These are phyloP conservation scores for Paecilomyces fulvus DNA, from an alignment of 2,329 filamentous ascomycete species.

Conservation along the genomic window DNA sequence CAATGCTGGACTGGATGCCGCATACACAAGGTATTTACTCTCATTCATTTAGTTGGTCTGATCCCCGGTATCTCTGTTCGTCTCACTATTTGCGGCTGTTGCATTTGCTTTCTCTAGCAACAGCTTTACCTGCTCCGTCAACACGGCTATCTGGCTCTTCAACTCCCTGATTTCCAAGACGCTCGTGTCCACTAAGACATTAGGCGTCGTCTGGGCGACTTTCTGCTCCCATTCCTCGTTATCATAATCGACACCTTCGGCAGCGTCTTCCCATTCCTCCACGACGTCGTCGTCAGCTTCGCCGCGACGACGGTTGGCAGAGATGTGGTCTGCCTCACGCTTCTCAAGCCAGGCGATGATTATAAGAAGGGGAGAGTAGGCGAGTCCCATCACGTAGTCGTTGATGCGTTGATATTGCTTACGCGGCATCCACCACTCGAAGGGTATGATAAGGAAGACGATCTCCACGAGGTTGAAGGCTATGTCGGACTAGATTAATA, in stretches of 20 bases:
- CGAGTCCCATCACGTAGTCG: constrained; percentile 73
- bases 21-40: background rate
- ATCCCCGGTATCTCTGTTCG: background rate
- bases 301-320: constrained; percentile 64
- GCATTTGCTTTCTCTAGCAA: constrained; percentile 56
- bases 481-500: constrained; percentile 9
- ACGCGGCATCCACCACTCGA: constrained; percentile 93
- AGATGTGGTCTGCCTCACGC: constrained; percentile 56
- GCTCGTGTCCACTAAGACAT: constrained; percentile 70
- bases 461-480: constrained; percentile 90
- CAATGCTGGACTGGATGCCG: background rate
- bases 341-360: constrained; percentile 67
- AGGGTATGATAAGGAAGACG: constrained; percentile 64
- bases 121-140: constrained; percentile 53
- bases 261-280: constrained; percentile 89
- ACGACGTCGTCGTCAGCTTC: constrained; percentile 82
- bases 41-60: background rate
- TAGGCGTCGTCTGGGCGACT: constrained; percentile 66
- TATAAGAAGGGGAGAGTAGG: constrained; percentile 78
- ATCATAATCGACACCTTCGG: constrained; percentile 64
- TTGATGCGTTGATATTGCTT: constrained; percentile 70
- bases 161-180: constrained; percentile 53
- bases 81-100: background rate
- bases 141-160: constrained; percentile 48
- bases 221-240: constrained; percentile 69